phyloP scores from a whole-genome alignment of 116 monocot genomes.

The Cymodocea nodosa region DNA sequence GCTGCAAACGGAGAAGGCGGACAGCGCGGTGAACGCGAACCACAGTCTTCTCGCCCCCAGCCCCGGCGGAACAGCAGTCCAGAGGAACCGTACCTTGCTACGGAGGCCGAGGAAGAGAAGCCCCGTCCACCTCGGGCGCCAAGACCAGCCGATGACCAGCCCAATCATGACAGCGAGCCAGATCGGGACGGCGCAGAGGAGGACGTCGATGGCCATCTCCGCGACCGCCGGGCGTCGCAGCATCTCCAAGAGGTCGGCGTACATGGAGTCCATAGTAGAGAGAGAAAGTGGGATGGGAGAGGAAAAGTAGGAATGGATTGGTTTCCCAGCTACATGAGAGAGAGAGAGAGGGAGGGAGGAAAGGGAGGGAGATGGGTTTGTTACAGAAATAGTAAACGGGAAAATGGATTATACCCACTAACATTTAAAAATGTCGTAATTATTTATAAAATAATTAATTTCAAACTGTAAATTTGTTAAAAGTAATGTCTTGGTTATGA shows the following conservation, averaged over 20 bases:
- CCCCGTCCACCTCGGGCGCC: constrained; percentile 96
- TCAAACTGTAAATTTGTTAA: too few species aligned
- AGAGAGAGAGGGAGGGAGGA: too few species aligned
- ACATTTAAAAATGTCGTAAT: too few species aligned
- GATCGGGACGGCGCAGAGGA: constrained; percentile 88
- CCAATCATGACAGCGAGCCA: constrained; percentile 98
- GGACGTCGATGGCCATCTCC: constrained; percentile 63
- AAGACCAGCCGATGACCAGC: constrained; percentile 89
- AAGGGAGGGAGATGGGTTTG: neutral
- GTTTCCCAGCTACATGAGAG: too few species aligned
- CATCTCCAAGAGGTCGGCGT: constrained; percentile 32
- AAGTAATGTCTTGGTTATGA: too few species aligned
- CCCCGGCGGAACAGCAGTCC: constrained; percentile 53
- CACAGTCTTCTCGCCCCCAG: constrained; percentile 76
- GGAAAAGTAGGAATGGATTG: neutral
- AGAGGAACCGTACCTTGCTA: constrained; percentile 43
- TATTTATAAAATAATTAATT: too few species aligned
- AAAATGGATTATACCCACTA: too few species aligned
- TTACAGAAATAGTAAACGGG: too few species aligned
- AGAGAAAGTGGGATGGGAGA: neutral
- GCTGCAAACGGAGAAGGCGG: constrained; percentile 75
- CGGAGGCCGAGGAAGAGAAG: constrained; percentile 71
- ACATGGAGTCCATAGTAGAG: constrained; percentile 8
- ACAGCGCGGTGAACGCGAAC: constrained; percentile 89
- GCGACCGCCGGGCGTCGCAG: constrained; percentile 55